These are phyloP conservation scores for Neonectria faginata DNA, from an alignment of 2,329 filamentous ascomycete species.

Conservation along the genomic window DNA sequence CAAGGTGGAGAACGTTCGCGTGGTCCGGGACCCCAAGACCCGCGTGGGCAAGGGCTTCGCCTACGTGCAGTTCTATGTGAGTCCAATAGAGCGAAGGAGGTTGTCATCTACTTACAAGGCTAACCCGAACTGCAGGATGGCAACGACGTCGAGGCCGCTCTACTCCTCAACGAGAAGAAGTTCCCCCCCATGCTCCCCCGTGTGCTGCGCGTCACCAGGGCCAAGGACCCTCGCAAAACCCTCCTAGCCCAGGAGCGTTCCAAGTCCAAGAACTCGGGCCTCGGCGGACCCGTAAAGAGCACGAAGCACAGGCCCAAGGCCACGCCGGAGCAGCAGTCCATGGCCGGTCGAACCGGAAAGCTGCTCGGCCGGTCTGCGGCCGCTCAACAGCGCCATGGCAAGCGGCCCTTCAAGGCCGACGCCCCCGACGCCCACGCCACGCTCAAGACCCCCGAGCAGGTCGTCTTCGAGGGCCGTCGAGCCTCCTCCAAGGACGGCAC, in stretches of 20 bases:
- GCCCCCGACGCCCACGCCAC: slow-evolving; percentile 31
- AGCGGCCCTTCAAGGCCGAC: slow-evolving; percentile 35
- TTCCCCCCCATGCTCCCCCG: slow-evolving; percentile 95
- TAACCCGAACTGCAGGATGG: slow-evolving; percentile 67
- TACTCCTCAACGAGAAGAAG: slow-evolving; percentile 89
- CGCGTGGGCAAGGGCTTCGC: slow-evolving; percentile 97
- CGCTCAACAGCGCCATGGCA: slow-evolving; percentile 56
- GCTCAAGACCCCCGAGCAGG: slow-evolving; percentile 72
- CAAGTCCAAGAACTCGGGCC: slow-evolving; percentile 49
- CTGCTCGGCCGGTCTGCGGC: slow-evolving; percentile 79
- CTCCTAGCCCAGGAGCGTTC: slow-evolving; percentile 57
- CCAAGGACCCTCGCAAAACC: slow-evolving; percentile 78
- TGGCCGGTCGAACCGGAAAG: slow-evolving; percentile 78
- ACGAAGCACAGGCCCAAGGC: slow-evolving; percentile 76
- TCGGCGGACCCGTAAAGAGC: slow-evolving; percentile 55
- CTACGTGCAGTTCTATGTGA: slow-evolving; percentile 91
- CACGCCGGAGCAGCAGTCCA: slow-evolving; percentile 76
- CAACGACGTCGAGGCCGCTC: slow-evolving; percentile 90
- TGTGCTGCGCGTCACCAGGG: slow-evolving; percentile 84
- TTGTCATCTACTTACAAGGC: slow-evolving; percentile 9
- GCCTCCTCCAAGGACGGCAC: slow-evolving; percentile 75
- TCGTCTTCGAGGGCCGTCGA: slow-evolving; percentile 85
- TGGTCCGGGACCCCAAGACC: slow-evolving; percentile 89
- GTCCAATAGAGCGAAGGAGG: slow-evolving; percentile 39
- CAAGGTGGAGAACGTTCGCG: slow-evolving; percentile 91